phyloP scores from a whole-genome alignment of 2,329 filamentous ascomycete species.

The Davidsoniella neocaledoniae region DNA sequence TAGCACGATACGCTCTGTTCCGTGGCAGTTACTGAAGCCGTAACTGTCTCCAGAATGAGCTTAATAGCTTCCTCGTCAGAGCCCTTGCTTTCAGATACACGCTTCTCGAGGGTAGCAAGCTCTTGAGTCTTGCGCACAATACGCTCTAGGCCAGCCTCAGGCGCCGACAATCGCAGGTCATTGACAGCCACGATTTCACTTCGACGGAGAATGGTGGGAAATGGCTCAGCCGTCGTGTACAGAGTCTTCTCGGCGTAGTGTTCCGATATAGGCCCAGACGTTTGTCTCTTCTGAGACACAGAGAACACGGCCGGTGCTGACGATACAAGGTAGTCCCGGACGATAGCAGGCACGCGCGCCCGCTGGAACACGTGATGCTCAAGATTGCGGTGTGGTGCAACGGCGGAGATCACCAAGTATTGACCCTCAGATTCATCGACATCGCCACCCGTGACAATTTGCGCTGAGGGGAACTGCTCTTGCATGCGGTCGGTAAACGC shows the following conservation, averaged over 20 bases:
- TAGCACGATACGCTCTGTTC: conserved; percentile 69
- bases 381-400: conserved; percentile 70
- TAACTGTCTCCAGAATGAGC: conserved; percentile 57
- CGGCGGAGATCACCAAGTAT: conserved; percentile 64
- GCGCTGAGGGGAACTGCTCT: conserved; percentile 71
- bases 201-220: conserved; percentile 77
- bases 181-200: conserved; percentile 64
- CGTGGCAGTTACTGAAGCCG: conserved; percentile 57
- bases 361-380: conserved; percentile 74
- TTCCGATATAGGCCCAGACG: conserved; percentile 49
- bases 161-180: conserved; percentile 49
- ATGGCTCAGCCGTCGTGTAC: conserved; percentile 68
- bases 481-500: conserved; percentile 86
- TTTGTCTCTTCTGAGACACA: conserved; percentile 54
- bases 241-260: conserved; percentile 72
- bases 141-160: conserved; percentile 81
- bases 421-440: conserved; percentile 79
- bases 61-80: conserved; percentile 49
- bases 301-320: conserved; percentile 66
- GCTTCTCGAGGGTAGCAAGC: conserved; percentile 58
- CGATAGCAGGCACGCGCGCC: conserved; percentile 63
- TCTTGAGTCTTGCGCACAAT: conserved; percentile 84
- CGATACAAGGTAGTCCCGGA: conserved; percentile 73
- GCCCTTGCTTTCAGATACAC: conserved; percentile 42
- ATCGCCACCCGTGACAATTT: conserved; percentile 53